phyloP scores from a whole-genome alignment of 768 basidiomycete species.

The Russula sp. region DNA sequence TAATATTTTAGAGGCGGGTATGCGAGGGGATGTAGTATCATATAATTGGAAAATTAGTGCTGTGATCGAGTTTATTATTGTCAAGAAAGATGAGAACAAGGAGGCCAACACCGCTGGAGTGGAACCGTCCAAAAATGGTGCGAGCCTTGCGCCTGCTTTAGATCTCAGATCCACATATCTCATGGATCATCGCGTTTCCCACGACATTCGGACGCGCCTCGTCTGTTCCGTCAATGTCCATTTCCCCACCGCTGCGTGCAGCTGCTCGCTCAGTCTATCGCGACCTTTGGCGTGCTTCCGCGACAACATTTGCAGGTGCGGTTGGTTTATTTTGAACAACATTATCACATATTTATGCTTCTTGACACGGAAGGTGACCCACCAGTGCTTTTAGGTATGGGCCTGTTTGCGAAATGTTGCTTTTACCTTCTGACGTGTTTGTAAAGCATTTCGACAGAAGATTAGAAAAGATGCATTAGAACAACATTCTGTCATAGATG shows the following conservation, averaged over 20 bases:
- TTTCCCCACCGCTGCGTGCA: conserved; percentile 54
- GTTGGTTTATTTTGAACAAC: not conserved
- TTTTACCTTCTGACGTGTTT: not conserved
- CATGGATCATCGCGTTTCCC: not conserved
- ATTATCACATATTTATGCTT: not conserved
- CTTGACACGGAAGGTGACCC: conserved; percentile 48
- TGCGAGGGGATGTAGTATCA: not conserved
- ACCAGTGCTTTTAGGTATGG: conserved; percentile 51
- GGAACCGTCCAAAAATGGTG: conserved; percentile 41
- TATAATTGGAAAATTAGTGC: not conserved
- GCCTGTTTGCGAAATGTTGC: not conserved
- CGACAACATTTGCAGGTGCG: conserved; percentile 61
- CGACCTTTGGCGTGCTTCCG: conserved; percentile 62
- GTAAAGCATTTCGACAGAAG: conserved; percentile 67
- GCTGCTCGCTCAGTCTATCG: conserved; percentile 75
- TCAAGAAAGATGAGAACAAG: conserved; percentile 5
- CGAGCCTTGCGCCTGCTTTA: conserved; percentile 36
- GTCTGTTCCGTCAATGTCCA: conserved; percentile 38
- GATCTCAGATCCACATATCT: conserved; percentile 37
- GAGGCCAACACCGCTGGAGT: conserved; percentile 30
- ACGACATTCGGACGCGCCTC: not conserved
- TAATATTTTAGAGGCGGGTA: not conserved
- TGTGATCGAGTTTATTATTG: not conserved
- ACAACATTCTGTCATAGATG: conserved; percentile 44
- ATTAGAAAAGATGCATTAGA: conserved; percentile 58